Evolutionary conservation across 192 early-diverging fungal genomes (phyloP).

Genomic region (Paraglomus occultum): DNA sequence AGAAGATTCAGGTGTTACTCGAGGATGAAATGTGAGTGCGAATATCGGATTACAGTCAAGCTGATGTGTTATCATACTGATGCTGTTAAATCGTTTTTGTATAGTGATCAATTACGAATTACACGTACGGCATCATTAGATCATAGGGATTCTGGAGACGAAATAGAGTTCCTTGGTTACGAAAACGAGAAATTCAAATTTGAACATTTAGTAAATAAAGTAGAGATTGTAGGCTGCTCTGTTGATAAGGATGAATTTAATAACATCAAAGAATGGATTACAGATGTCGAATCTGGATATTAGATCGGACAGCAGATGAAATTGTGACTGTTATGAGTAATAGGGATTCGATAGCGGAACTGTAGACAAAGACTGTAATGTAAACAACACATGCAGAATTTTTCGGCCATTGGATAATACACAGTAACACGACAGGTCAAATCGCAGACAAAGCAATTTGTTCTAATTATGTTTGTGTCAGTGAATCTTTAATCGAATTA

Average conservation of each 20-base stretch:
- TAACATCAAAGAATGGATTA: slow-evolving; percentile 62
- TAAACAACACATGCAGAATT: too few relatives aligned
- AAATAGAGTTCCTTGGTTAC: slow-evolving; percentile 72
- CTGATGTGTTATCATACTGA: not conserved
- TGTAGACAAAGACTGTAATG: too few relatives aligned
- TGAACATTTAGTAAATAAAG: slow-evolving; percentile 70
- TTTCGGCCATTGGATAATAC: too few relatives aligned
- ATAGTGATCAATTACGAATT: slow-evolving; percentile 60
- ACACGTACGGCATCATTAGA: slow-evolving; percentile 70
- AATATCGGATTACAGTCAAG: not conserved
- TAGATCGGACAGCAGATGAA: not conserved
- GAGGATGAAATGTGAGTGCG: slow-evolving; percentile 74
- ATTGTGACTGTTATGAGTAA: too few relatives aligned
- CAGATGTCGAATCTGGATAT: slow-evolving; percentile 28
- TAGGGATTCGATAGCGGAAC: too few relatives aligned
- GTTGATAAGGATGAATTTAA: slow-evolving; percentile 60
- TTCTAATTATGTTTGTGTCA: too few relatives aligned
- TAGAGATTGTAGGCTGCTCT: slow-evolving; percentile 65
- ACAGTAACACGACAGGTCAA: too few relatives aligned
- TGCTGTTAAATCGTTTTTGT: not conserved
- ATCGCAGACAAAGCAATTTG: too few relatives aligned
- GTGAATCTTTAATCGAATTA: too few relatives aligned
- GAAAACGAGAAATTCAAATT: slow-evolving; percentile 80
- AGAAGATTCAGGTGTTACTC: slow-evolving; percentile 62
- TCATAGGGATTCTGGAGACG: slow-evolving; percentile 56